A percentile compares a stretch with the other conserved stretches of the same genome.
Conservation (phyloP, 306 rosid genomes). For the Lotus japonicus region DNA sequence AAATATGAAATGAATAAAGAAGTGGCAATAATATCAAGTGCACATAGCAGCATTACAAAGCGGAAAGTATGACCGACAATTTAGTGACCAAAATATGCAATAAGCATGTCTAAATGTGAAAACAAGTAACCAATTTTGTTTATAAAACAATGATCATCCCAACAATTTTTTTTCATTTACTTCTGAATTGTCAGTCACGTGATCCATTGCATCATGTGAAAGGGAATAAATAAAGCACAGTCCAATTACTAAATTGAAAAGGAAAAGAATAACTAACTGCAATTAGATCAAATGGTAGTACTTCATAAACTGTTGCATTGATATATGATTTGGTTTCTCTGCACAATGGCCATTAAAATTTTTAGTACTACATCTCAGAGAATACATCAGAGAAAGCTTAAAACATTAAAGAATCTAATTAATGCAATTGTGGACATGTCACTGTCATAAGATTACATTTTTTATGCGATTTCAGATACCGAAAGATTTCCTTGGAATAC, state of each 20-base stretch:
- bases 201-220: constrained; percentile 43
- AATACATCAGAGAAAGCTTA: neutral
- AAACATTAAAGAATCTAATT: neutral
- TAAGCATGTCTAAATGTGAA: constrained; percentile 32
- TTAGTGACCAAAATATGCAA: constrained; percentile 31
- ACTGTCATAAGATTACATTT: neutral
- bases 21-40: neutral
- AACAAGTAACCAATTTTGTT: constrained; percentile 2
- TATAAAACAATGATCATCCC: neutral
- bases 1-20: neutral
- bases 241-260: neutral
- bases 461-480: constrained; percentile 15
- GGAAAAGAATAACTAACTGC: neutral
- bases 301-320: constrained; percentile 8
- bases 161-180: constrained; percentile 22
- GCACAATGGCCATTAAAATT: neutral
- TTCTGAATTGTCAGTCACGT: constrained; percentile 23
- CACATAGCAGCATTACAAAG: neutral
- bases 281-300: constrained; percentile 23
- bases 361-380: neutral
- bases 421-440: neutral
- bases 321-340: constrained; percentile 1
- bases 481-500: constrained; percentile 16
- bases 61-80: constrained; percentile 18
- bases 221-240: constrained; percentile 24